Conservation (phyloP, 345 rosid genomes). For the Dovyalis caffra region DNA sequence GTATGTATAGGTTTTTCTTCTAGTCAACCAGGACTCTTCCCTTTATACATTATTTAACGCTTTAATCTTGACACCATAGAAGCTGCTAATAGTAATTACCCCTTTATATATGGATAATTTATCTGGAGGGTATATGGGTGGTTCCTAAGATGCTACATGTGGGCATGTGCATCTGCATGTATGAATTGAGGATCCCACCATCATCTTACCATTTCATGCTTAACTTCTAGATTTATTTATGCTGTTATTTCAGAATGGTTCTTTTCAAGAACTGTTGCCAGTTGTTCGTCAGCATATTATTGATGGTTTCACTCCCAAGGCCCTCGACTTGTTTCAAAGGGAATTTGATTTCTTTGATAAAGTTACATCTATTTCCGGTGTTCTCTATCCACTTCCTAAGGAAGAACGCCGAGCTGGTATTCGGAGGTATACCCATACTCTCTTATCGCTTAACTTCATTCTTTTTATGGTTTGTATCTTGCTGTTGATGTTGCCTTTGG, state of each 20-base stretch:
- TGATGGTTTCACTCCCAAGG: slow-evolving; percentile 77
- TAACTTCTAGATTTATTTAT: slow-evolving; percentile 7
- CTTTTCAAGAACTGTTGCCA: slow-evolving; percentile 83
- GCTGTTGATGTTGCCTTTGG: slow-evolving; percentile 14
- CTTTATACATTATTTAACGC: not conserved
- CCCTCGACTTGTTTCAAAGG: slow-evolving; percentile 73
- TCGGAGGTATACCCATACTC: slow-evolving; percentile 52
- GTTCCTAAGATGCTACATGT: not conserved
- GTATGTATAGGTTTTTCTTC: slow-evolving; percentile 30
- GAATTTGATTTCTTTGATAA: slow-evolving; percentile 93
- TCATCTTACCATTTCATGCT: not conserved
- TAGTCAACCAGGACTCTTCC: not conserved
- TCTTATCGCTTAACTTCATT: slow-evolving; percentile 5
- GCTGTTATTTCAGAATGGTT: slow-evolving; percentile 54
- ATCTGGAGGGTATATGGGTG: not conserved
- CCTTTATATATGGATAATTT: not conserved
- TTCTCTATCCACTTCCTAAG: slow-evolving; percentile 71
- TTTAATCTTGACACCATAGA: not conserved
- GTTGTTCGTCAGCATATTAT: slow-evolving; percentile 77
- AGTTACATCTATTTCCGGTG: slow-evolving; percentile 95
- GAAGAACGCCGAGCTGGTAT: slow-evolving; percentile 98
- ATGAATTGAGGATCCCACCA: too few relatives aligned
- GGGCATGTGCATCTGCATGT: not conserved
- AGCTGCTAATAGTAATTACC: not conserved
- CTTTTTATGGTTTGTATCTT: slow-evolving; percentile 10